Conservation (phyloP, 495 filamentous ascomycete species). For the Trichoderma parareesei region DNA sequence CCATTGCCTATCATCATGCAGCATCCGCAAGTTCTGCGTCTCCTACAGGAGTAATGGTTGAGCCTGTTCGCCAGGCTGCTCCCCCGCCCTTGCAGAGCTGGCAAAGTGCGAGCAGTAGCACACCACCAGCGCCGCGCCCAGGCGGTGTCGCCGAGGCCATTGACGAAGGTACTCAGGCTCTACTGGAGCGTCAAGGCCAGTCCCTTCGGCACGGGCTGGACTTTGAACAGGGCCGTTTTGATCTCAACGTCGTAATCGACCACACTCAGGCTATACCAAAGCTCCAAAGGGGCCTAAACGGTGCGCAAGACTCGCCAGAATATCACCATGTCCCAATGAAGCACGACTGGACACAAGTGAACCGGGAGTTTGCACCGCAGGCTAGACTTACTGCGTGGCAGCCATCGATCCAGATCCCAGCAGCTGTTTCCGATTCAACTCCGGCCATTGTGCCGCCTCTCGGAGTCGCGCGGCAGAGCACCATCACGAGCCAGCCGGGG, state of each 20-base stretch:
- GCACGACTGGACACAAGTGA: constrained; percentile 37
- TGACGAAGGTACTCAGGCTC: background rate
- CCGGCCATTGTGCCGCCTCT: background rate
- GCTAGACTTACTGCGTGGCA: background rate
- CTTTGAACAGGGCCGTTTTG: constrained; percentile 52
- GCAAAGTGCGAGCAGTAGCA: background rate
- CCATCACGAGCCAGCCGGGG: background rate
- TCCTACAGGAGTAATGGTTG: constrained; percentile 20
- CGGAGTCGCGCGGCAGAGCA: background rate
- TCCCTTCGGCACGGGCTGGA: constrained; percentile 48
- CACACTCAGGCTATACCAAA: constrained; percentile 26
- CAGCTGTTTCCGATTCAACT: background rate
- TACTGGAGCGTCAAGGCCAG: constrained; percentile 44
- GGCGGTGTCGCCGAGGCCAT: background rate
- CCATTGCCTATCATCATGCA: constrained; percentile 22
- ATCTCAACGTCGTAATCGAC: constrained; percentile 61
- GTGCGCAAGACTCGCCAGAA: constrained; percentile 27
- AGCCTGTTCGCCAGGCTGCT: background rate
- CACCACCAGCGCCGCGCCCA: constrained; percentile 15
- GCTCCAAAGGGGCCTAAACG: constrained; percentile 30
- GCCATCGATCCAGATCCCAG: background rate
- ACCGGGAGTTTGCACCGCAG: background rate
- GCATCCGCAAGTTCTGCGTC: constrained; percentile 32
- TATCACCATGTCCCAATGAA: constrained; percentile 34
- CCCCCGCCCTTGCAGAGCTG: background rate